Evolutionary conservation across 2,329 filamentous ascomycete genomes (phyloP).

Genomic region (Diaporthe vaccinii): DNA sequence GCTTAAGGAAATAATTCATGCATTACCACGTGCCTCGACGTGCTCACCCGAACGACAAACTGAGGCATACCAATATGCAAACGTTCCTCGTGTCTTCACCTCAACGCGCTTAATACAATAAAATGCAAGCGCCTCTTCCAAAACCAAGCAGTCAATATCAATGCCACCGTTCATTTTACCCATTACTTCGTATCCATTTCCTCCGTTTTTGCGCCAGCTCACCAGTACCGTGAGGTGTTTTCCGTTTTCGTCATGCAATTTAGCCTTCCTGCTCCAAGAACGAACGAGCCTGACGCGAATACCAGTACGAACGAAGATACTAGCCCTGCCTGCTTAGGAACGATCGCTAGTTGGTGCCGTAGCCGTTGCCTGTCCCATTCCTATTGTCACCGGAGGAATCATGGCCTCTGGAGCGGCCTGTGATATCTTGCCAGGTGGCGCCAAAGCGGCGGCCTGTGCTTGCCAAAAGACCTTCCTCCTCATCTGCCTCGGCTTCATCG

Average conservation of each 20-base stretch:
- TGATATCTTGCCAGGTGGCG: slow-evolving; percentile 91
- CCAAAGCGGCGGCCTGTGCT: slow-evolving; percentile 86
- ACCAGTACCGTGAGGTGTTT: neutral
- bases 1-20: neutral
- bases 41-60: neutral
- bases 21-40: neutral
- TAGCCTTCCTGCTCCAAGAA: slow-evolving; percentile 11
- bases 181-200: neutral
- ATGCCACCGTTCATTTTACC: neutral
- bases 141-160: neutral
- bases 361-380: slow-evolving; percentile 14
- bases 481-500: slow-evolving; percentile 89
- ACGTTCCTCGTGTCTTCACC: neutral
- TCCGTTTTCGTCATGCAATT: slow-evolving; percentile 26
- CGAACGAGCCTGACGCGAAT: neutral
- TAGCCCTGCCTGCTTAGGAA: neutral
- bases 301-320: slow-evolving; percentile 5
- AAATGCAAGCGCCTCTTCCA: neutral
- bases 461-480: slow-evolving; percentile 92
- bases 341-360: slow-evolving; percentile 34
- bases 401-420: slow-evolving; percentile 60
- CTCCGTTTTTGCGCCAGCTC: slow-evolving; percentile 10
- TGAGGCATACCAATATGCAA: slow-evolving; percentile 31
- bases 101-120: slow-evolving; percentile 1
- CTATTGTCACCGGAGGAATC: slow-evolving; percentile 21